Percentiles rank a stretch among this genome's conserved stretches.
Conservation (phyloP, 2,329 filamentous ascomycete genomes). For the Fusarium sp. region DNA sequence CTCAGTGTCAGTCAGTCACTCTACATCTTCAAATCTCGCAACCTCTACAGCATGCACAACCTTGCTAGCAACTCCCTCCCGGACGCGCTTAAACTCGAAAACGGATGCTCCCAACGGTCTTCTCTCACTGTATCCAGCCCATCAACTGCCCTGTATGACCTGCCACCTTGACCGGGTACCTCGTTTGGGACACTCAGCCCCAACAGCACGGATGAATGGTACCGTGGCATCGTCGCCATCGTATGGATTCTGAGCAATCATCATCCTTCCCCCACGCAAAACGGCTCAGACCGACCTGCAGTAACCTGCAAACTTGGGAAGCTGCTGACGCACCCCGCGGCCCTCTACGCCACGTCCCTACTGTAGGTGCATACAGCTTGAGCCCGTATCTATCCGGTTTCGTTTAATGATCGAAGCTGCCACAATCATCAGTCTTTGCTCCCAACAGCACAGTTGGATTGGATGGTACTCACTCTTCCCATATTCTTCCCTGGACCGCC, state of each 20-base stretch:
- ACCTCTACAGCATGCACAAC: conserved; percentile 35
- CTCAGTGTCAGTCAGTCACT: conserved; percentile 11
- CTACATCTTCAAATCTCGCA: conserved; percentile 37
- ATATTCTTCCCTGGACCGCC: conserved; percentile 87
- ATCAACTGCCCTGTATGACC: conserved; percentile 21
- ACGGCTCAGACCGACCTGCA: conserved; percentile 41
- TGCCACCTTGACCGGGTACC: conserved; percentile 35
- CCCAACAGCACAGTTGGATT: conserved; percentile 1
- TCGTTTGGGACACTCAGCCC: conserved; percentile 34
- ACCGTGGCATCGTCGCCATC: conserved; percentile 37
- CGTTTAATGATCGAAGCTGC: conserved; percentile 54
- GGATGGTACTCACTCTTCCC: conserved; percentile 74
- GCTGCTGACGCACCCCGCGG: conserved; percentile 39
- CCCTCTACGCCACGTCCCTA: conserved; percentile 13
- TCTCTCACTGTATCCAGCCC: conserved; percentile 14
- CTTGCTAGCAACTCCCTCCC: conserved; percentile 2
- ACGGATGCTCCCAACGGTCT: conserved; percentile 7
- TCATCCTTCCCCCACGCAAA: conserved; percentile 33
- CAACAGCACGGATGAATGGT: conserved; percentile 33
- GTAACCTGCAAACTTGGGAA: conserved; percentile 22
- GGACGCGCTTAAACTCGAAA: conserved; percentile 15
- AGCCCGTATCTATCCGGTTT: conserved; percentile 15
- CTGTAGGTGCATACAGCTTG: background rate
- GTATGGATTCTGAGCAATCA: conserved; percentile 39
- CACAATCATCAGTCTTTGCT: conserved; percentile 34